Evolutionary conservation across 2,329 filamentous ascomycete genomes (phyloP), one percentile per base, ranked within the genome.

Genomic region (Fusarium sororula): DNA sequence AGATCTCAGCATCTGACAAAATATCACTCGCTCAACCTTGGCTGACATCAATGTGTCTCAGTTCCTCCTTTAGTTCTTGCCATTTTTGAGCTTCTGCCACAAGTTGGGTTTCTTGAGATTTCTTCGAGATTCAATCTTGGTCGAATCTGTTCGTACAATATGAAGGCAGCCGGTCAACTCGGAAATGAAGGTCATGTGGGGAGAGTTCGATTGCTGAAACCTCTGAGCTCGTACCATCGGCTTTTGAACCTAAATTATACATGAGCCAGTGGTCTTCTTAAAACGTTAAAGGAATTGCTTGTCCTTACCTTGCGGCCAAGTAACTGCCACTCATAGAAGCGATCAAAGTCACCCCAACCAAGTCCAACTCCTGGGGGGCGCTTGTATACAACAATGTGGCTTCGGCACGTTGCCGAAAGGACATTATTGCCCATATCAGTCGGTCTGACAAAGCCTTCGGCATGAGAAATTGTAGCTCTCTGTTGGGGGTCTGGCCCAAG

Each of bases 271-370:
- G 24, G 7, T 38, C 5, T 38, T 28, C 6, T 6, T 6, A 38
- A 9, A 7, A 20, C 2, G 12, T 17, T 5, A 22, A 9, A 22
- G 17, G 10, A 54, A 17, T 20, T 22, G 13, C 81, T 59, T 85
- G 98, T 32, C 26, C 32, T 58, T 58, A 58, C 56, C 39, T 47
- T 37, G 6, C 42, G 42, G 24, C 56, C 56, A 24, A 50, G 44
- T 48, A 58, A 26, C 30, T 58, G 56, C 39, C 56, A 58, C 24
- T 58, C 56, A 18, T 58, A 32, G n/a, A 48, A 50, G 18, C 56
- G 30, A 58, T 58, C 56, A 37, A 58, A 58, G 30, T 58, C 56
- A 28, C 56, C 56, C 56, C 56, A 58, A 20, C 56, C 56, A 50
- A 58, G 41, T 35, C 56, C 56, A 26, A 58, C 56, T 35, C 42